Conservation (phyloP, 169 alveolate species). For the Plasmodium knowlesi region DNA sequence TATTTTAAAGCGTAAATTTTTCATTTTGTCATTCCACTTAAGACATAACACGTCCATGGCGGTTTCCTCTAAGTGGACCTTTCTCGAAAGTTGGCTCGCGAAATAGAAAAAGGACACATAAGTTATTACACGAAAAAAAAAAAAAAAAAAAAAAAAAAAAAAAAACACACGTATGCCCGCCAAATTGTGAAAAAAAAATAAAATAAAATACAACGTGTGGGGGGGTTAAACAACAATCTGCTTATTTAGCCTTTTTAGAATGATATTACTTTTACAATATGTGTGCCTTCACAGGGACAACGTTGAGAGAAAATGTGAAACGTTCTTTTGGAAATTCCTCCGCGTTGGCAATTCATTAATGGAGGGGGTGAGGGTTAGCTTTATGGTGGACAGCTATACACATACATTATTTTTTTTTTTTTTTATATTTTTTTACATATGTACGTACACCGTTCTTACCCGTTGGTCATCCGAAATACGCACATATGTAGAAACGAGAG, state of each 20-base stretch:
- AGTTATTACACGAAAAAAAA: neutral
- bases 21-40: slow-evolving; percentile 48
- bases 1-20: slow-evolving; percentile 40
- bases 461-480: neutral
- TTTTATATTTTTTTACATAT: neutral
- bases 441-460: neutral
- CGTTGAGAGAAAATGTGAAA: neutral
- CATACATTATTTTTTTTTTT: neutral
- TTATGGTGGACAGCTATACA: neutral
- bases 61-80: neutral
- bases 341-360: neutral
- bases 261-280: neutral
- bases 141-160: neutral
- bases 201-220: neutral
- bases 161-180: neutral
- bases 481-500: neutral
- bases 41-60: slow-evolving; percentile 34
- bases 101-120: neutral
- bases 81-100: neutral
- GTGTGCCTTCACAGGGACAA: neutral
- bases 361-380: neutral
- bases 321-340: neutral
- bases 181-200: neutral
- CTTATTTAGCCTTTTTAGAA: neutral
- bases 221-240: neutral